Percentiles rank a stretch among this genome's conserved stretches.
phyloP scores from a whole-genome alignment of 2,329 filamentous ascomycete species.

The Colletotrichum salicis region DNA sequence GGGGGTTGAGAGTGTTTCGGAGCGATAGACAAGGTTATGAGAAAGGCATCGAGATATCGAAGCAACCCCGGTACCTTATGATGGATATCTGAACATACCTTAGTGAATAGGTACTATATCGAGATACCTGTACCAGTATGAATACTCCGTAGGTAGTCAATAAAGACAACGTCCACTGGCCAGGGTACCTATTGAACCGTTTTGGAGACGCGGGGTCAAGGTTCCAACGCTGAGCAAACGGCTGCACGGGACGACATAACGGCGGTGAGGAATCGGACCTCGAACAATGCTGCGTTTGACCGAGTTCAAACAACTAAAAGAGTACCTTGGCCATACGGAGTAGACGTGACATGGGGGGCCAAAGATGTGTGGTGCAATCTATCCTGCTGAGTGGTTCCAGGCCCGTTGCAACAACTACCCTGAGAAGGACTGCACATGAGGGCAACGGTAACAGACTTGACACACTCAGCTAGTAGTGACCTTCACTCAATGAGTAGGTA shows the following conservation, averaged over 20 bases:
- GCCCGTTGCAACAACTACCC: not conserved
- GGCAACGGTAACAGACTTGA: not conserved
- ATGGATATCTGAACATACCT: not conserved
- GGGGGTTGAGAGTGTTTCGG: not conserved
- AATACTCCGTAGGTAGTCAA: not conserved
- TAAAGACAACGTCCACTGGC: not conserved
- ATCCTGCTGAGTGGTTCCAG: constrained; percentile 19
- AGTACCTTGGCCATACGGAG: not conserved
- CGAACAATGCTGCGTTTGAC: not conserved
- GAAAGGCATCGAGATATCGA: constrained; percentile 1
- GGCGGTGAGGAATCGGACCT: constrained; percentile 7
- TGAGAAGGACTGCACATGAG: constrained; percentile 12
- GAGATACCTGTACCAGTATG: not conserved
- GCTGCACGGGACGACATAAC: not conserved
- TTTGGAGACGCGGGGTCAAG: not conserved
- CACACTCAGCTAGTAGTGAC: not conserved
- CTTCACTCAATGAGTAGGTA: not conserved
- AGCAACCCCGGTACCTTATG: not conserved
- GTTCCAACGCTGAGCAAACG: not conserved
- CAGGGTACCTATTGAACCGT: not conserved
- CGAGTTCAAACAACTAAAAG: not conserved
- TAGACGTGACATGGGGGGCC: constrained; percentile 1
- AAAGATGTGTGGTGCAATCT: not conserved
- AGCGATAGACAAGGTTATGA: not conserved
- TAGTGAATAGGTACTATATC: not conserved